Percentiles rank a stretch among this genome's conserved stretches.
Conservation (phyloP, 352 stramenopile genomes). For the Pythium grandisporangium region DNA sequence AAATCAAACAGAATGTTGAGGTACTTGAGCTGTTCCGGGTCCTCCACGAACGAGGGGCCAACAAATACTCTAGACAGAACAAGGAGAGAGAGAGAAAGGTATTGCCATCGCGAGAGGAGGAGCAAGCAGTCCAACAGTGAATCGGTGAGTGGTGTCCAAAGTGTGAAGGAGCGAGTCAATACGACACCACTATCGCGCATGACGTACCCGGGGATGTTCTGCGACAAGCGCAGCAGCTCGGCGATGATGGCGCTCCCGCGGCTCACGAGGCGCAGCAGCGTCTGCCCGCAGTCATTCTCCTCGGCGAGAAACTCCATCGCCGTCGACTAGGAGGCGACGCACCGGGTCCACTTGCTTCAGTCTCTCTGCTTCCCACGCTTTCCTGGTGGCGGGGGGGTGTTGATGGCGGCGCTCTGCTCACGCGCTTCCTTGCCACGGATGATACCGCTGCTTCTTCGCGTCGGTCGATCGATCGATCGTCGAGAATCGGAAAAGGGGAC, state of each 20-base stretch:
- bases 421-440: too few species aligned
- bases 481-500: not conserved
- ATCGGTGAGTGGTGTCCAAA: too few species aligned
- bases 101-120: not conserved
- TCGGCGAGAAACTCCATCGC: conserved; percentile 87
- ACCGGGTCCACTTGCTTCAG: too few species aligned
- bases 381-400: too few species aligned
- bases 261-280: conserved; percentile 88
- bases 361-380: too few species aligned
- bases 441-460: too few species aligned
- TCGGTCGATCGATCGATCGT: too few species aligned
- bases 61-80: conserved; percentile 58
- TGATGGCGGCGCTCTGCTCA: too few species aligned
- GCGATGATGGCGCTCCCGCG: conserved; percentile 89
- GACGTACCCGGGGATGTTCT: conserved; percentile 82
- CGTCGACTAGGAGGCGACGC: too few species aligned
- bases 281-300: conserved; percentile 93
- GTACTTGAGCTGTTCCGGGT: conserved; percentile 87
- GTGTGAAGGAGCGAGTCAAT: too few species aligned
- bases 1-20: conserved; percentile 94
- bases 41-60: conserved; percentile 77
- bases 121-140: too few species aligned
- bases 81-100: not conserved
- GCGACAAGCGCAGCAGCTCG: conserved; percentile 87
- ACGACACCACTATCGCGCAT: not conserved